A percentile compares a stretch with the other conserved stretches of the same genome.
These are phyloP conservation scores for Fusarium metavorans DNA, from an alignment of 2,329 filamentous ascomycete genomes.

Conservation along the genomic window DNA sequence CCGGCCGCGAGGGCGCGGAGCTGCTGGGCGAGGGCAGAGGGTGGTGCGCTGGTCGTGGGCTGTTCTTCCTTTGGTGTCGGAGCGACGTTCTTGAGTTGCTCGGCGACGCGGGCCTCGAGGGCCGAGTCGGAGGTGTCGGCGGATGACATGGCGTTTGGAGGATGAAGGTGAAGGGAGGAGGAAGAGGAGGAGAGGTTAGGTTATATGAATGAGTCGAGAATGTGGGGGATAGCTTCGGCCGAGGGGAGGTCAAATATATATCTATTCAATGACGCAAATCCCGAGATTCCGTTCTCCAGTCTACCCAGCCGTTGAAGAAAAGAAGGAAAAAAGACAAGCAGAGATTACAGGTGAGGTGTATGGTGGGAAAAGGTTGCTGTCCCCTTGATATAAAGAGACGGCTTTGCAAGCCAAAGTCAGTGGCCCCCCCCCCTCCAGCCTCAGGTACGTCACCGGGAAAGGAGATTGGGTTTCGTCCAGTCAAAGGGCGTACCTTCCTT, in stretches of 20 bases:
- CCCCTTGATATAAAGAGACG: slow-evolving; percentile 1
- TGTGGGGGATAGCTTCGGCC: slow-evolving; percentile 33
- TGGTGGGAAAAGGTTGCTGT: neutral
- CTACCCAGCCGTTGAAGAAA: neutral
- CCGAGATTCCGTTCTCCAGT: neutral
- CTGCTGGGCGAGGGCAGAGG: slow-evolving; percentile 59
- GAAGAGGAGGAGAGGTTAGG: slow-evolving; percentile 6
- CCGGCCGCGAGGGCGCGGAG: slow-evolving; percentile 88
- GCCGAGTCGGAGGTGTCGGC: slow-evolving; percentile 41
- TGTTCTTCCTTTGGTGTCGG: slow-evolving; percentile 54
- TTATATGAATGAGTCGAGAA: slow-evolving; percentile 31
- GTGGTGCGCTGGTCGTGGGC: slow-evolving; percentile 50
- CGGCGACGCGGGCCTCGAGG: slow-evolving; percentile 51
- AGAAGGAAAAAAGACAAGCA: neutral
- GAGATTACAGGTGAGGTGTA: neutral
- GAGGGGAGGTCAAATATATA: slow-evolving; percentile 24
- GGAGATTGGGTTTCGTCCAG: slow-evolving; percentile 6
- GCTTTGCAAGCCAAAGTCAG: slow-evolving; percentile 6
- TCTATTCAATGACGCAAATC: slow-evolving; percentile 20
- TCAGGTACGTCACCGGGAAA: slow-evolving; percentile 31
- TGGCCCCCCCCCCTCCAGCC: neutral
- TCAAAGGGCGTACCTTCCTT: slow-evolving; percentile 7
- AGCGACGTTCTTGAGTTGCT: slow-evolving; percentile 60
- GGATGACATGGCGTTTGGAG: slow-evolving; percentile 39
- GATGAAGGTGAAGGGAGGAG: slow-evolving; percentile 1